A percentile compares a stretch with the other conserved stretches of the same genome.
phyloP scores from a whole-genome alignment of 805 yeast genomes.

The Suhomyces faveliae region DNA sequence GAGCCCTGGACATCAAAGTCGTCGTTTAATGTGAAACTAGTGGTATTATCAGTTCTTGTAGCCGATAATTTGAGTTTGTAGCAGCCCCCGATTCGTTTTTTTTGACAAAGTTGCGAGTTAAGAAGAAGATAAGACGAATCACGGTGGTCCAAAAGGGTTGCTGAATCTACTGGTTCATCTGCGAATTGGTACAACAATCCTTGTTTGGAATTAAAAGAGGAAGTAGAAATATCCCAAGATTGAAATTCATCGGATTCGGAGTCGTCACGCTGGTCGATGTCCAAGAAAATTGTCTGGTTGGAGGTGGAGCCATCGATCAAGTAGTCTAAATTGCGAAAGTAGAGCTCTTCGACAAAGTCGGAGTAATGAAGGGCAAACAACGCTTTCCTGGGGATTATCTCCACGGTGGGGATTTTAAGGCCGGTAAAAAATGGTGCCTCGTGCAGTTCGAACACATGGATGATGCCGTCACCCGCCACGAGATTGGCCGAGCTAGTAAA shows the following conservation, averaged over 20 bases:
- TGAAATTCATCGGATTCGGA: slow-evolving; percentile 14
- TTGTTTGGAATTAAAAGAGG: slow-evolving; percentile 35
- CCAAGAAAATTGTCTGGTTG: slow-evolving; percentile 64
- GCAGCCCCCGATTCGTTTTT: slow-evolving; percentile 61
- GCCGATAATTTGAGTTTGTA: slow-evolving; percentile 37
- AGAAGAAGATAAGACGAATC: slow-evolving; percentile 34
- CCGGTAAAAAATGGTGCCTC: slow-evolving; percentile 18
- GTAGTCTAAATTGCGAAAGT: slow-evolving; percentile 53
- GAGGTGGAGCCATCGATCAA: slow-evolving; percentile 53
- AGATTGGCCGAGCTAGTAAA: slow-evolving; percentile 16
- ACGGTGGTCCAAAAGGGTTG: neutral
- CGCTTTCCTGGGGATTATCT: slow-evolving; percentile 34
- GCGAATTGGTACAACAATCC: slow-evolving; percentile 62
- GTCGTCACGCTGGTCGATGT: slow-evolving; percentile 35
- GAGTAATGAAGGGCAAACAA: slow-evolving; percentile 48
- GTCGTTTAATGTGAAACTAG: slow-evolving; percentile 50
- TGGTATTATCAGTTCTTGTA: slow-evolving; percentile 8
- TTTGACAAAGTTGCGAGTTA: slow-evolving; percentile 55
- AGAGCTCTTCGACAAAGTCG: slow-evolving; percentile 66
- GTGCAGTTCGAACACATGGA: slow-evolving; percentile 29
- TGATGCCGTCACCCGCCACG: slow-evolving; percentile 31
- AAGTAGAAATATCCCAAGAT: neutral
- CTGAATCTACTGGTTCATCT: slow-evolving; percentile 40
- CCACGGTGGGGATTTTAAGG: slow-evolving; percentile 21
- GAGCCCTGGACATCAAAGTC: slow-evolving; percentile 48